Percentiles rank a stretch among this genome's conserved stretches.
phyloP scores from a whole-genome alignment of 148 eudicot species.

The Nyssa sinensis region DNA sequence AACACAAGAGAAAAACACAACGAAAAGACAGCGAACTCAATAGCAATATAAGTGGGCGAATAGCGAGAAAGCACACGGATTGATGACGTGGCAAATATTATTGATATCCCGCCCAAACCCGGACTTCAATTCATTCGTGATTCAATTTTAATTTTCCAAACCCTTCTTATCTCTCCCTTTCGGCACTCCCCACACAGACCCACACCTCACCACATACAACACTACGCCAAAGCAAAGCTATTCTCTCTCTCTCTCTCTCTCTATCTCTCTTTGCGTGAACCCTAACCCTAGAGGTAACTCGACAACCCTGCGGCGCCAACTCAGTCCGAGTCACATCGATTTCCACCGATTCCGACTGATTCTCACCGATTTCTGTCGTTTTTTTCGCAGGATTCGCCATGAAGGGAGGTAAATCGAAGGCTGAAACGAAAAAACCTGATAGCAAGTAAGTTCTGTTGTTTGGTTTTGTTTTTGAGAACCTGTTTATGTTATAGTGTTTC shows the following conservation, averaged over 20 bases:
- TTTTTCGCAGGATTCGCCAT: conserved; percentile 7
- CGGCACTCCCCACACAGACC: conserved; percentile 3
- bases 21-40: conserved; percentile 3
- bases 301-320: not conserved
- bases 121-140: conserved; percentile 29
- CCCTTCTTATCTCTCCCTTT: conserved; percentile 5
- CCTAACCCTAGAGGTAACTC: not conserved
- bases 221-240: conserved; percentile 20
- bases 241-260: conserved; percentile 12
- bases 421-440: conserved; percentile 23
- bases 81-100: conserved; percentile 25
- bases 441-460: conserved; percentile 21
- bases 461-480: not conserved
- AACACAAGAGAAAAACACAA: conserved; percentile 33
- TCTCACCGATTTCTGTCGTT: conserved; percentile 15
- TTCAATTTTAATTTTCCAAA: conserved; percentile 13
- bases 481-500: not conserved
- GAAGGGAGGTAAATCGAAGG: conserved; percentile 33
- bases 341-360: conserved; percentile 8
- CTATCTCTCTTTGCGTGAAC: conserved; percentile 8
- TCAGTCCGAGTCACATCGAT: conserved; percentile 10
- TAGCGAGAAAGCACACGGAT: conserved; percentile 12
- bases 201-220: conserved; percentile 20
- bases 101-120: conserved; percentile 49
- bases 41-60: not conserved